These are phyloP conservation scores for Lanmaoa pseudosensibilis DNA, from an alignment of 768 basidiomycete species.

Conservation along the genomic window DNA sequence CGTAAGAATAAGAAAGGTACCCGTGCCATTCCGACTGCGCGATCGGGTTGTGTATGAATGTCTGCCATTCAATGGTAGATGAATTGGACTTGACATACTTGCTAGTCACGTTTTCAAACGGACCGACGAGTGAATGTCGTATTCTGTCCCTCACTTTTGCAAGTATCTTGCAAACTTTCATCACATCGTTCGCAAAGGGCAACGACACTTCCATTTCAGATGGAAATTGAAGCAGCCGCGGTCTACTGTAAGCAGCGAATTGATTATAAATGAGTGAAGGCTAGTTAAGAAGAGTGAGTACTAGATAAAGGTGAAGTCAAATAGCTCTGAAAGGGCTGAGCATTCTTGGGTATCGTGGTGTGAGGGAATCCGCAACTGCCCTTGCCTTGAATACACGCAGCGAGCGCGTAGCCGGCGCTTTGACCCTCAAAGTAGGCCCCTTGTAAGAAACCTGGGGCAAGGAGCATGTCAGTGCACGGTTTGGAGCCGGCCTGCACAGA, in stretches of 20 bases:
- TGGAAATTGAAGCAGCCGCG: not conserved
- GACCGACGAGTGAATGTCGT: too few species aligned
- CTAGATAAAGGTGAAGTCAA: conserved; percentile 11
- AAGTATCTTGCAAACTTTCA: not conserved
- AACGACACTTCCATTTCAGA: not conserved
- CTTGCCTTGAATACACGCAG: conserved; percentile 40
- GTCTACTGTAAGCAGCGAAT: not conserved
- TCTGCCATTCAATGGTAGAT: too few species aligned
- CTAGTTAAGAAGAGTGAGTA: not conserved
- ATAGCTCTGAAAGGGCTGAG: conserved; percentile 31
- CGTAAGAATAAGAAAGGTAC: too few species aligned
- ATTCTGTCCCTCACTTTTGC: not conserved
- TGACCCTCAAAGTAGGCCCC: conserved; percentile 59
- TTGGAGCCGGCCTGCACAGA: not conserved
- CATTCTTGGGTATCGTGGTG: conserved; percentile 30
- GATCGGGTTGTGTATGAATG: too few species aligned
- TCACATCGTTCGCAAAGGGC: not conserved
- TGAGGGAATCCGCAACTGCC: conserved; percentile 30
- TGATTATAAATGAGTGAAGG: not conserved
- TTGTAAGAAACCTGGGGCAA: conserved; percentile 49
- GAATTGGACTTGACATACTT: too few species aligned
- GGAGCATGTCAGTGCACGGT: not conserved
- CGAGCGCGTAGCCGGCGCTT: conserved; percentile 39
- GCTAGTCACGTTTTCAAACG: too few species aligned
- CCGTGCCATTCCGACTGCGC: too few species aligned